Percentiles rank a stretch among this genome's conserved stretches.
Conservation (phyloP, 1,139 yeast genomes). For the Hyphopichia fennica region DNA sequence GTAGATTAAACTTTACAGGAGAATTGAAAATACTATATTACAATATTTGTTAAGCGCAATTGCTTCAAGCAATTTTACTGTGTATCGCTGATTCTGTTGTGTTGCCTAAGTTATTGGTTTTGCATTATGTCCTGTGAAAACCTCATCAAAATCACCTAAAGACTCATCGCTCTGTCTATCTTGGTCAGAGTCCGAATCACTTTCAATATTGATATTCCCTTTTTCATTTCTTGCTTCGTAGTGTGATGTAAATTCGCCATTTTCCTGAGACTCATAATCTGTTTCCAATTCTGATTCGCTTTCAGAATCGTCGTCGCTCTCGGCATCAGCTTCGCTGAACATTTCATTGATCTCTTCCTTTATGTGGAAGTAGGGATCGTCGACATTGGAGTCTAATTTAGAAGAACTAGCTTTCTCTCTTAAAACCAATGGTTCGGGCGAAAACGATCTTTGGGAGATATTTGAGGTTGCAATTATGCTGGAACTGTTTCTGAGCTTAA, state of each 20-base stretch:
- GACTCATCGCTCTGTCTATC: constrained; percentile 16
- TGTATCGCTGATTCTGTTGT: no score
- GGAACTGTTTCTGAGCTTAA: constrained; percentile 3
- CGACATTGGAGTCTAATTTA: neutral
- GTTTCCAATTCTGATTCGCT: neutral
- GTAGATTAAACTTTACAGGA: neutral
- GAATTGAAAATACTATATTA: neutral
- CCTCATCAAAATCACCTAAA: constrained; percentile 16
- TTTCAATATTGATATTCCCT: no score
- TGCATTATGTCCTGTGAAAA: neutral
- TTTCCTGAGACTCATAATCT: no score
- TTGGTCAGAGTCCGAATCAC: neutral
- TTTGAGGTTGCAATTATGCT: neutral
- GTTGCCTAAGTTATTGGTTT: no score
- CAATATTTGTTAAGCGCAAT: no score
- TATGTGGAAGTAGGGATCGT: neutral
- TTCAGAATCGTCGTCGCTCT: constrained; percentile 4
- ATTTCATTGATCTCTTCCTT: constrained; percentile 11
- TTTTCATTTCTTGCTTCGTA: no score
- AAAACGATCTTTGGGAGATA: no score
- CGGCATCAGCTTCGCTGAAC: constrained; percentile 15
- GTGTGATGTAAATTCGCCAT: no score
- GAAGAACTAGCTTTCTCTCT: no score
- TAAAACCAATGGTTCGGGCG: no score
- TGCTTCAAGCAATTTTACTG: no score